Evolutionary conservation across 2,329 filamentous ascomycete species (phyloP).

Genomic region (Periconia macrospinosa): DNA sequence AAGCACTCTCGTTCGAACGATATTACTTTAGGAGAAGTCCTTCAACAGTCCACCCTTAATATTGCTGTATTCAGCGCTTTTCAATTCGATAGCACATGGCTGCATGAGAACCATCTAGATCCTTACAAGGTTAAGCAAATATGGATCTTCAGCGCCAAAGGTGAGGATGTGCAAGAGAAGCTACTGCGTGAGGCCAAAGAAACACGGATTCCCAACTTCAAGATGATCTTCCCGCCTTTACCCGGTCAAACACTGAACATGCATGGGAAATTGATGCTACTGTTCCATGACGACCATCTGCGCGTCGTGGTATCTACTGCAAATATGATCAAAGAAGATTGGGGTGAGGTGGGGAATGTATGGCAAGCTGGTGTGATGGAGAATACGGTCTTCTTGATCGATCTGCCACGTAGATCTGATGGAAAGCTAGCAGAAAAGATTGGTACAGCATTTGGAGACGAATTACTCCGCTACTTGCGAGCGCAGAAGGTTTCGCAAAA

Average conservation of each 20-base stretch:
- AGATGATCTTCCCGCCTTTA: slow-evolving; percentile 81
- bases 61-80: slow-evolving; percentile 85
- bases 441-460: slow-evolving; percentile 64
- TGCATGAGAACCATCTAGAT: slow-evolving; percentile 65
- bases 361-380: slow-evolving; percentile 39
- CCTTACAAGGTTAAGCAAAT: slow-evolving; percentile 54
- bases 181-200: slow-evolving; percentile 31
- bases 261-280: slow-evolving; percentile 91
- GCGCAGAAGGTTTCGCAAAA: slow-evolving; percentile 66
- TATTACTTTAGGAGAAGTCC: slow-evolving; percentile 84
- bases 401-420: slow-evolving; percentile 67
- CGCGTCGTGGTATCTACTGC: slow-evolving; percentile 85
- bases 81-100: slow-evolving; percentile 81
- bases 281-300: slow-evolving; percentile 75
- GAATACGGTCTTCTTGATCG: slow-evolving; percentile 80
- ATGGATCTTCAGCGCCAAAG: slow-evolving; percentile 63
- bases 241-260: slow-evolving; percentile 70
- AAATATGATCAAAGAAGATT: slow-evolving; percentile 84
- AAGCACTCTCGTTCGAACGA: slow-evolving; percentile 68
- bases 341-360: slow-evolving; percentile 72
- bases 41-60: slow-evolving; percentile 72
- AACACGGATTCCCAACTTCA: slow-evolving; percentile 55
- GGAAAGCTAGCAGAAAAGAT: slow-evolving; percentile 24
- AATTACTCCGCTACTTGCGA: slow-evolving; percentile 70
- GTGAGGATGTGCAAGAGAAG: slow-evolving; percentile 40